Conservation (phyloP, 2,329 filamentous ascomycete species). For the Tolypocladium capitatum region DNA sequence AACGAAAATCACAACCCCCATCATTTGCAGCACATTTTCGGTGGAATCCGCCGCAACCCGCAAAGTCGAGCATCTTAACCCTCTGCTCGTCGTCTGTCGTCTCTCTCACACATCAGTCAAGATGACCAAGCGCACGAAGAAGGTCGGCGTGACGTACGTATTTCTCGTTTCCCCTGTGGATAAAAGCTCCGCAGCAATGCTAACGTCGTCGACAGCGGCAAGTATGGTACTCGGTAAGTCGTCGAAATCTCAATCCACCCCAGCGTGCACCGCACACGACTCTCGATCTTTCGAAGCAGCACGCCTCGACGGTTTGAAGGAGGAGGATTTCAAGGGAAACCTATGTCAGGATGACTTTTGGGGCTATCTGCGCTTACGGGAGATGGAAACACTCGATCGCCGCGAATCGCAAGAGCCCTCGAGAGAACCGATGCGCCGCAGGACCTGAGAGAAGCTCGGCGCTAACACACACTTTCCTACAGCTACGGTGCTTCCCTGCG, state of each 20-base stretch:
- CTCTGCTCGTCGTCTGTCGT: slow-evolving; percentile 17
- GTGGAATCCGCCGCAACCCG: slow-evolving; percentile 14
- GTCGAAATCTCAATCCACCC: neutral
- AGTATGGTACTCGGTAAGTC: slow-evolving; percentile 90
- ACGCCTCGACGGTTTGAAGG: neutral
- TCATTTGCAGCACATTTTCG: slow-evolving; percentile 18
- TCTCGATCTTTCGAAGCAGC: neutral
- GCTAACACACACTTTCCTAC: slow-evolving; percentile 4
- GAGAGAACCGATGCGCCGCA: neutral
- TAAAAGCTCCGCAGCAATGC: slow-evolving; percentile 6
- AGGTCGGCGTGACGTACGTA: slow-evolving; percentile 80
- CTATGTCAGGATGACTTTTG: neutral
- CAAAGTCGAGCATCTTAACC: slow-evolving; percentile 18
- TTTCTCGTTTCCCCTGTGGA: slow-evolving; percentile 4
- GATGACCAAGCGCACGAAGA: slow-evolving; percentile 93
- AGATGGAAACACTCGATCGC: neutral
- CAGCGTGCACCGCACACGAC: slow-evolving; percentile 1
- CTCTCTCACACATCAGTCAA: slow-evolving; percentile 38
- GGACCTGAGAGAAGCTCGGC: neutral
- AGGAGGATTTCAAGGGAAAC: neutral
- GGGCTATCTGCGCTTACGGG: neutral
- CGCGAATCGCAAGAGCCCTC: neutral
- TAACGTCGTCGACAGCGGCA: slow-evolving; percentile 38
- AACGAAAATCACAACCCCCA: slow-evolving; percentile 27
- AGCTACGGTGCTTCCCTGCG: slow-evolving; percentile 98